phyloP scores from a whole-genome alignment of 1,139 yeast species.

The Geotrichum fermentans region DNA sequence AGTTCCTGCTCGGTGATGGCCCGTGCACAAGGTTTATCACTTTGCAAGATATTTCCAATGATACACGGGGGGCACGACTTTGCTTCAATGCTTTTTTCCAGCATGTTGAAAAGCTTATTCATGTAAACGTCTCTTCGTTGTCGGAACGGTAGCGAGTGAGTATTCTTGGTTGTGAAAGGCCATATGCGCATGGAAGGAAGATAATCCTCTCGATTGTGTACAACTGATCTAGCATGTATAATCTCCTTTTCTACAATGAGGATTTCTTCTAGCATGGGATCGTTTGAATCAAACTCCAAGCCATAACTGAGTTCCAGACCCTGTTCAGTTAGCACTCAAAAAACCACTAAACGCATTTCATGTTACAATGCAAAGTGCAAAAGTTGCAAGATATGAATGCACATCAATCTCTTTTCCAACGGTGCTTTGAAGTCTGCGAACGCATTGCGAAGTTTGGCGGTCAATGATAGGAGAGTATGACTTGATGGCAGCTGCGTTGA shows the following conservation, averaged over 20 bases:
- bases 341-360: neutral
- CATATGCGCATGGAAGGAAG: conserved; percentile 41
- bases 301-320: conserved; percentile 63
- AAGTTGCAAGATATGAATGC: conserved; percentile 46
- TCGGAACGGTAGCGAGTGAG: conserved; percentile 35
- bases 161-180: conserved; percentile 34
- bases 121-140: conserved; percentile 53
- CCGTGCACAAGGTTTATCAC: conserved; percentile 16
- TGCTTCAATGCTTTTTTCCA: conserved; percentile 28
- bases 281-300: conserved; percentile 41
- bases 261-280: conserved; percentile 49
- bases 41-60: conserved; percentile 43
- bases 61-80: conserved; percentile 40
- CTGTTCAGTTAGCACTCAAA: conserved; percentile 7
- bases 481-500: conserved; percentile 41
- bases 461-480: conserved; percentile 43
- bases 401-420: conserved; percentile 41
- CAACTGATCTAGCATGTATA: conserved; percentile 58
- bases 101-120: conserved; percentile 37
- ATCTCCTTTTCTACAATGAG: conserved; percentile 61
- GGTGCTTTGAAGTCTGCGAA: conserved; percentile 15
- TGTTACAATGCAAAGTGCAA: conserved; percentile 40
- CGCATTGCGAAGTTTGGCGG: conserved; percentile 38
- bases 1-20: conserved; percentile 44
- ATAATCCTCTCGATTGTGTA: conserved; percentile 58